Percentiles rank a stretch among this genome's conserved stretches.
These are phyloP conservation scores for Juglanconis oblonga DNA, from an alignment of 2,329 filamentous ascomycete species.

Conservation along the genomic window DNA sequence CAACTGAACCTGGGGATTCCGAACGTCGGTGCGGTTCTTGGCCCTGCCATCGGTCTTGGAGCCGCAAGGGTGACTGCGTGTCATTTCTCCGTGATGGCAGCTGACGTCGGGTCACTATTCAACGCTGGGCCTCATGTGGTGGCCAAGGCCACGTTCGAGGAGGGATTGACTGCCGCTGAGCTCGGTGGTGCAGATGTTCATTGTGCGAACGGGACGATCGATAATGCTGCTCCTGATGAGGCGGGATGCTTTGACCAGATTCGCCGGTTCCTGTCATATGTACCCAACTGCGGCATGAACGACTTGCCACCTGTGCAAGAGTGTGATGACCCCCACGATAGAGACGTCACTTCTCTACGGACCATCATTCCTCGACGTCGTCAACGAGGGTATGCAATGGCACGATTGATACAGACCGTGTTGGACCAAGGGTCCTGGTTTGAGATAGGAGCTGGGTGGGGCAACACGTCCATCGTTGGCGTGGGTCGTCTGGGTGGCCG, in stretches of 20 bases:
- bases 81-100: slow-evolving; percentile 66
- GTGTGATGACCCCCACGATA: slow-evolving; percentile 45
- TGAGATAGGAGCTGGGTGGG: slow-evolving; percentile 63
- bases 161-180: slow-evolving; percentile 56
- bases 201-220: slow-evolving; percentile 64
- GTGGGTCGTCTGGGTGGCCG: slow-evolving; percentile 55
- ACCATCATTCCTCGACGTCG: slow-evolving; percentile 56
- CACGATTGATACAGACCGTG: slow-evolving; percentile 54
- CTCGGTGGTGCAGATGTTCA: slow-evolving; percentile 60
- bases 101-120: slow-evolving; percentile 58
- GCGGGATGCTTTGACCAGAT: slow-evolving; percentile 61
- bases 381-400: slow-evolving; percentile 59
- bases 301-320: slow-evolving; percentile 49
- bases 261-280: slow-evolving; percentile 51
- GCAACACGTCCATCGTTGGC: slow-evolving; percentile 58
- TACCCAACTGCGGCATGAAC: slow-evolving; percentile 54
- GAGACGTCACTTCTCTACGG: slow-evolving; percentile 46
- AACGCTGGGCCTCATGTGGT: slow-evolving; percentile 65
- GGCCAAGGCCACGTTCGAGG: slow-evolving; percentile 61
- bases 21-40: slow-evolving; percentile 61
- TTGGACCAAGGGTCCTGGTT: slow-evolving; percentile 58
- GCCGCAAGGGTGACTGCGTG: slow-evolving; percentile 59
- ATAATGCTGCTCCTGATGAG: slow-evolving; percentile 60
- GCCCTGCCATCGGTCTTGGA: slow-evolving; percentile 62
- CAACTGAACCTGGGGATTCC: slow-evolving; percentile 63